phyloP scores from a whole-genome alignment of 2,329 filamentous ascomycete genomes.

The Emmonsiellopsis sp. region DNA sequence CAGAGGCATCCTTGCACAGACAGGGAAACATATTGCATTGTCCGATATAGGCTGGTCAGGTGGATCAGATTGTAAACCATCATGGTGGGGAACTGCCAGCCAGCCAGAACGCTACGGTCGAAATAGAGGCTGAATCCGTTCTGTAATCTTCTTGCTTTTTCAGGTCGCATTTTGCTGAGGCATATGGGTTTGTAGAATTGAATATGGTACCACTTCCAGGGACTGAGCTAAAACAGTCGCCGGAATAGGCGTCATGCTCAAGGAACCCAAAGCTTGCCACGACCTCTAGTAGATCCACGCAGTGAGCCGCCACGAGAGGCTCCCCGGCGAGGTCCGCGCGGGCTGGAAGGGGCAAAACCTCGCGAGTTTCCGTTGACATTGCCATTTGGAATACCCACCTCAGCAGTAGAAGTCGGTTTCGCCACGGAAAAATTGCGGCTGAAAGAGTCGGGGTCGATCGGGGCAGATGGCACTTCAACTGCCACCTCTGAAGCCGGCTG shows the following conservation, averaged over 20 bases:
- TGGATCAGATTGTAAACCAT: neutral
- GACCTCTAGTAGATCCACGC: constrained; percentile 30
- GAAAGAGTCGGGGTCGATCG: constrained; percentile 42
- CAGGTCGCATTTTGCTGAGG: neutral
- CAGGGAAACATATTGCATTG: neutral
- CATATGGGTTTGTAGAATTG: neutral
- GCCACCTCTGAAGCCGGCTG: constrained; percentile 20
- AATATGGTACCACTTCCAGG: neutral
- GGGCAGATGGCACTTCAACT: constrained; percentile 36
- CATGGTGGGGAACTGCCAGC: neutral
- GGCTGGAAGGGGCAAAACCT: constrained; percentile 25
- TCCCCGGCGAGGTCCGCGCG: constrained; percentile 26
- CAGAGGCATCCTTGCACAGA: neutral
- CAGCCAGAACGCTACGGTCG: neutral
- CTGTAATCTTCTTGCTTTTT: neutral
- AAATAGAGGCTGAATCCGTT: neutral
- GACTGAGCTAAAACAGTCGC: neutral
- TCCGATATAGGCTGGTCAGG: neutral
- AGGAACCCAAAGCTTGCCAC: constrained; percentile 38
- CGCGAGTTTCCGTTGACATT: constrained; percentile 18
- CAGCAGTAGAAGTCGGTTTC: constrained; percentile 24
- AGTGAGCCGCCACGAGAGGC: constrained; percentile 24
- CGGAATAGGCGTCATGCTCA: constrained; percentile 18
- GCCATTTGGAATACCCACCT: constrained; percentile 18
- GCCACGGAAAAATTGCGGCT: constrained; percentile 30